Evolutionary conservation across 2,329 filamentous ascomycete genomes (phyloP), one percentile per base, ranked within the genome.

Genomic region (Arthroderma uncinatum): DNA sequence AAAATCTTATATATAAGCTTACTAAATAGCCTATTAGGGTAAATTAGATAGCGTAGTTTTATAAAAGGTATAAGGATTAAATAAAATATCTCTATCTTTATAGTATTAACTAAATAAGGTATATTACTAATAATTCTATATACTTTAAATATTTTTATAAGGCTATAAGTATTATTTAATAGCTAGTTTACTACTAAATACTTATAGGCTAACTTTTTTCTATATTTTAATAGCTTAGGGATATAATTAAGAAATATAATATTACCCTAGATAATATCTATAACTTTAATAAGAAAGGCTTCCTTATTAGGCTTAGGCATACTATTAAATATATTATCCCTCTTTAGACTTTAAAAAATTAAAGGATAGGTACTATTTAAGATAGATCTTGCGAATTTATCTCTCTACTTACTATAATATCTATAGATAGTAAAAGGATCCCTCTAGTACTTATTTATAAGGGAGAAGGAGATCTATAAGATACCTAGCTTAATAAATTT

Each of bases 371-470:
- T 47, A 28, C n/a, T 12, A 53, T 34, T 53, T 53, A 53, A 55
- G n/a, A 47, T 47, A 47, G 42, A 47, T 12, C 9, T 14, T n/a
- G 79, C 33, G 10, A 47, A 28, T 47, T 47, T 47, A 47, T 47
- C 42, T 47, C 42, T 47, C 42, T 47, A 3, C 21, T 47, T 47
- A 47, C 21, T 47, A 47, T 5, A 5, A 47, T 47, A 2, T 47
- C 42, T 47, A 47, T 28, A 47, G 21, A 47, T 47, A 47, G 42
- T 47, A 47, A 25, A 47, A 47, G n/a, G 10, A 25, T 47, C 10
- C 23, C 42, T 47, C 12, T 21, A 25, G 25, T 47, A 47, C 21
- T 47, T 47, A 47, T 44, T n/a, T n/a, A n/a, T n/a, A n/a, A n/a
- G n/a, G n/a, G n/a, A n/a, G n/a, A n/a, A n/a, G n/a, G n/a, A n/a